Evolutionary conservation across 148 eudicot genomes (phyloP).

Genomic region (Polygonum aviculare): DNA sequence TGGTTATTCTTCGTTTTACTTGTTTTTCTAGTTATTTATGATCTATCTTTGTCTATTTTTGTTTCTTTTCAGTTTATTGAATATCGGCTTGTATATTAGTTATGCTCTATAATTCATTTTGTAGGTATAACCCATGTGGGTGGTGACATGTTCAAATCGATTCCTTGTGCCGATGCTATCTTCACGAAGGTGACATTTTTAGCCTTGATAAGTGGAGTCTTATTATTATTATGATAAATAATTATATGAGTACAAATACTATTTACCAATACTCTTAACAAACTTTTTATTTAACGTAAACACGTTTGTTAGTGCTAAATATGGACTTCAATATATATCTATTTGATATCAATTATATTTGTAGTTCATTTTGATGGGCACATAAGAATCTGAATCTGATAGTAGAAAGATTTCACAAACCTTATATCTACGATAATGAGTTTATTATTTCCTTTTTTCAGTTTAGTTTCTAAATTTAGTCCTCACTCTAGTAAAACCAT

Average conservation of each 20-base stretch:
- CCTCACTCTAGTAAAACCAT: no score
- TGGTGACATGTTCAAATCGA: slow-evolving; percentile 48
- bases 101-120: neutral
- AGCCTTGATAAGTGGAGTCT: neutral
- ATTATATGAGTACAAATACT: no score
- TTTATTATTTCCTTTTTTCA: no score
- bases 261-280: no score
- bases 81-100: no score
- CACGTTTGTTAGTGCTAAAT: no score
- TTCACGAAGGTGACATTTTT: slow-evolving; percentile 41
- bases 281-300: no score
- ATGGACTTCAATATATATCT: neutral
- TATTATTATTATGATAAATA: no score
- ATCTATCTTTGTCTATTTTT: no score
- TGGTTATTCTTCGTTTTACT: neutral
- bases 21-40: neutral
- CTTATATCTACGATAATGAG: no score
- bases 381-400: neutral
- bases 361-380: neutral
- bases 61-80: no score
- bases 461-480: no score
- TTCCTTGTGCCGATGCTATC: slow-evolving; percentile 46
- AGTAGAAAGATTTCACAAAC: neutral
- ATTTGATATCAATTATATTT: neutral
- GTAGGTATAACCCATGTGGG: slow-evolving; percentile 47